A percentile compares a stretch with the other conserved stretches of the same genome.
phyloP scores from a whole-genome alignment of 139 green algal genomes.

The Tetratostichococcus sp. region DNA sequence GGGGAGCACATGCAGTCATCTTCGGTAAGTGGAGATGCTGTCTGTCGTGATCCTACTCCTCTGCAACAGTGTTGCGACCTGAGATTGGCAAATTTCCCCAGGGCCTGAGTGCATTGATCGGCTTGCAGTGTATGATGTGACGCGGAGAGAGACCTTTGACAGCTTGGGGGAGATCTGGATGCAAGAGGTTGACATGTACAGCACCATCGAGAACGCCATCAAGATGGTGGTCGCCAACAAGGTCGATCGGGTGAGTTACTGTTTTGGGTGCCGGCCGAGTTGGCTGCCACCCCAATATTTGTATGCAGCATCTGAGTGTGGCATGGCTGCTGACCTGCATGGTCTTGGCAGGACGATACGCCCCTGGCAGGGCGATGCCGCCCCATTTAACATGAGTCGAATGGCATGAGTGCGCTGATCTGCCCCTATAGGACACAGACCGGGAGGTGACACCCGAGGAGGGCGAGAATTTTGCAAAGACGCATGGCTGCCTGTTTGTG shows the following conservation, averaged over 20 bases:
- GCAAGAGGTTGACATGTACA: slow-evolving; percentile 93
- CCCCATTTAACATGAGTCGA: too few relatives aligned
- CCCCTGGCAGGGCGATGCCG: too few relatives aligned
- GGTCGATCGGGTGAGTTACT: slow-evolving; percentile 66
- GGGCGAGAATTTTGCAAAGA: slow-evolving; percentile 69
- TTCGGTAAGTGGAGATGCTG: slow-evolving; percentile 38
- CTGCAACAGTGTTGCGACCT: too few relatives aligned
- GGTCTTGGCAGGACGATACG: too few relatives aligned
- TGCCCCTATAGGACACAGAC: slow-evolving; percentile 51
- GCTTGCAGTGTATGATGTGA: slow-evolving; percentile 87
- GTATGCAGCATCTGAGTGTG: too few relatives aligned
- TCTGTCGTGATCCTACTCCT: too few relatives aligned
- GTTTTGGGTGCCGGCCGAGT: too few relatives aligned
- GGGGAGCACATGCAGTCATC: slow-evolving; percentile 82
- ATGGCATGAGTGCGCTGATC: too few relatives aligned
- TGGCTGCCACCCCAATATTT: too few relatives aligned
- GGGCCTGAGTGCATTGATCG: background rate
- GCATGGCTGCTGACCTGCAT: too few relatives aligned
- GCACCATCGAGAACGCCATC: slow-evolving; percentile 77
- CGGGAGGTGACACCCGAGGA: slow-evolving; percentile 71
- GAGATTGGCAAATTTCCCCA: too few relatives aligned
- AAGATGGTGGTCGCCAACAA: slow-evolving; percentile 98
- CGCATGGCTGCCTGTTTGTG: slow-evolving; percentile 86
- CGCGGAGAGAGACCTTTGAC: slow-evolving; percentile 83
- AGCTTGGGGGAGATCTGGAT: slow-evolving; percentile 84